Conservation (phyloP, 2,329 filamentous ascomycete species). For the Plenodomus tracheiphilus region DNA sequence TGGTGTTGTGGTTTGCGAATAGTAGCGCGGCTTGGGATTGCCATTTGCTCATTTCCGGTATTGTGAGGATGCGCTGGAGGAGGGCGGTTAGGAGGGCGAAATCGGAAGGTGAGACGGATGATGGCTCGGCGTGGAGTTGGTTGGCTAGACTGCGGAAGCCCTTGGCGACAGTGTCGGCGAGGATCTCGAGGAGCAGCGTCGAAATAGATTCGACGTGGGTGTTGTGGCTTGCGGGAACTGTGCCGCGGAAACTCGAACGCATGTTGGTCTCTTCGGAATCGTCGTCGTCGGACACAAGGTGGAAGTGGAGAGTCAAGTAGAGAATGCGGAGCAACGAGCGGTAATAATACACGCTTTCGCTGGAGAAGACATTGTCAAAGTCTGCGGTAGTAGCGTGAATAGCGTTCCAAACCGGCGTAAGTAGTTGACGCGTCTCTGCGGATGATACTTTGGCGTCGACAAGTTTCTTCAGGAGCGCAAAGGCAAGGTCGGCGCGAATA, state of each 20-base stretch:
- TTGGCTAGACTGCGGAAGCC: slow-evolving; percentile 82
- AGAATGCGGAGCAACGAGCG: slow-evolving; percentile 81
- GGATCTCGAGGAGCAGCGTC: slow-evolving; percentile 69
- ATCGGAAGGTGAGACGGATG: slow-evolving; percentile 72
- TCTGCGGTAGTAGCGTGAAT: slow-evolving; percentile 58
- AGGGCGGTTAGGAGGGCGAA: slow-evolving; percentile 86
- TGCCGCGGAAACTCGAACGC: slow-evolving; percentile 41
- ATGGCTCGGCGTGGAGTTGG: slow-evolving; percentile 75
- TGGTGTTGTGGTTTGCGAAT: slow-evolving; percentile 66
- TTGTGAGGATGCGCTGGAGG: slow-evolving; percentile 77
- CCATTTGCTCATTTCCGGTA: slow-evolving; percentile 74
- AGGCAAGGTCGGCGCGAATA: slow-evolving; percentile 75
- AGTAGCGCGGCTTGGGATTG: slow-evolving; percentile 50
- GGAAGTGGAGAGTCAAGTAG: slow-evolving; percentile 76
- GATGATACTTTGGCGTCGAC: slow-evolving; percentile 59
- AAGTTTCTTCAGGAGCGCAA: slow-evolving; percentile 80
- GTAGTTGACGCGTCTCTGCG: slow-evolving; percentile 56
- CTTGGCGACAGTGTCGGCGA: slow-evolving; percentile 76
- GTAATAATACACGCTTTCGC: slow-evolving; percentile 70
- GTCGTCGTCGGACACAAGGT: slow-evolving; percentile 48
- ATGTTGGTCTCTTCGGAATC: slow-evolving; percentile 24
- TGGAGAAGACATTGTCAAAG: slow-evolving; percentile 62
- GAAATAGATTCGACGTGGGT: slow-evolving; percentile 29
- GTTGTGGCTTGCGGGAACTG: slow-evolving; percentile 50
- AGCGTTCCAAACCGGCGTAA: slow-evolving; percentile 64